Evolutionary conservation across 2,329 filamentous ascomycete genomes (phyloP).

Genomic region (Trichoderma atroviride): DNA sequence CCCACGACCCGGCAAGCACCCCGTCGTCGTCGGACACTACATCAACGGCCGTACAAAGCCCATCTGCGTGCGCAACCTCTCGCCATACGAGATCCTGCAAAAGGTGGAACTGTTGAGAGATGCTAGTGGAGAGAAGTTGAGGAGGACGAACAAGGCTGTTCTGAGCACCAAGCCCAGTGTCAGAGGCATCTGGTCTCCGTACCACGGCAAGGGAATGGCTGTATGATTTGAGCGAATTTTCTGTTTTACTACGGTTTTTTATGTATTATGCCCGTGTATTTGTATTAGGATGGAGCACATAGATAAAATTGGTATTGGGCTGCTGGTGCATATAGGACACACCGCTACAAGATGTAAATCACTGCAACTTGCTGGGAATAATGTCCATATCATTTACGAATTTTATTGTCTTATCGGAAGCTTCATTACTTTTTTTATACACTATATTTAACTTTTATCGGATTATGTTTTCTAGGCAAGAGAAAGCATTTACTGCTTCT

Average conservation of each 20-base stretch:
- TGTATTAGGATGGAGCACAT: conserved; percentile 34
- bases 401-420: not conserved
- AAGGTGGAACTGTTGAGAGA: conserved; percentile 76
- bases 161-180: conserved; percentile 67
- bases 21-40: conserved; percentile 85
- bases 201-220: conserved; percentile 61
- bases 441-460: not conserved
- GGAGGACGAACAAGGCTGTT: conserved; percentile 64
- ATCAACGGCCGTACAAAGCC: conserved; percentile 87
- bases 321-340: conserved; percentile 32
- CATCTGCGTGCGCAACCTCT: conserved; percentile 86
- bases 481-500: conserved; percentile 46
- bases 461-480: not conserved
- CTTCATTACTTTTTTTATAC: not conserved
- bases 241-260: conserved; percentile 2
- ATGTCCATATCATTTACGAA: not conserved
- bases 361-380: not conserved
- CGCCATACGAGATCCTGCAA: conserved; percentile 75
- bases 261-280: conserved; percentile 35
- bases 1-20: conserved; percentile 86
- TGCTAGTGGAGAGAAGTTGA: conserved; percentile 74
- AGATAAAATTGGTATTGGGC: conserved; percentile 35
- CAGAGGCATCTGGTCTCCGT: conserved; percentile 71
- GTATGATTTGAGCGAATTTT: conserved; percentile 45
- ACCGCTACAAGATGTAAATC: conserved; percentile 8